Evolutionary conservation across 208 protist species (phyloP).

Genomic region (Leishmania guyanensis): DNA sequence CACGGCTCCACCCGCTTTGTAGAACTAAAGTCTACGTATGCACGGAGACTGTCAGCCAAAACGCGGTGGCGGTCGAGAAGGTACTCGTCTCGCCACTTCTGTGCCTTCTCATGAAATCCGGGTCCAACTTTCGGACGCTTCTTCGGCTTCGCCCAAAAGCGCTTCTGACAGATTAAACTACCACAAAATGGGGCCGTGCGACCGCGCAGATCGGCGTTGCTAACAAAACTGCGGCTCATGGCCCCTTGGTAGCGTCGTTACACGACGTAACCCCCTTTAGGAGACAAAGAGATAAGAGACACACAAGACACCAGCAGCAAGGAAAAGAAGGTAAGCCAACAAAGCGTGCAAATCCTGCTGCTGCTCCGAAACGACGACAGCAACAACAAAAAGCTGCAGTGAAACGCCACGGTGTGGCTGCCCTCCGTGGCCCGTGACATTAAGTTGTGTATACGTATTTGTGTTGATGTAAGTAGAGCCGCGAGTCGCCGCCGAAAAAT

Average conservation of each 20-base stretch:
- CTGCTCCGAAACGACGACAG: background rate
- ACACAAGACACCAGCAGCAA: constrained; percentile 13
- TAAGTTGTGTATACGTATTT: background rate
- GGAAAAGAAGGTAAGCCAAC: background rate
- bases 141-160: constrained; percentile 90
- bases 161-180: constrained; percentile 52
- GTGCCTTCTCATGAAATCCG: constrained; percentile 89
- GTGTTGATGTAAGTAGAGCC: background rate
- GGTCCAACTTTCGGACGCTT: constrained; percentile 88
- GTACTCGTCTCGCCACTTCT: constrained; percentile 90
- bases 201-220: constrained; percentile 58
- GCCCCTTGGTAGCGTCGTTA: background rate
- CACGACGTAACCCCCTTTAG: background rate
- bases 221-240: constrained; percentile 66
- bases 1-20: constrained; percentile 86
- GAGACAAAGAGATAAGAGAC: constrained; percentile 6
- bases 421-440: background rate
- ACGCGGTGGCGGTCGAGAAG: constrained; percentile 86
- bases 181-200: constrained; percentile 22
- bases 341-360: background rate
- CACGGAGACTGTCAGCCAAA: constrained; percentile 81
- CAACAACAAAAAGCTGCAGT: background rate
- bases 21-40: constrained; percentile 89
- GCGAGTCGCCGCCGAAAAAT: background rate
- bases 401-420: background rate